A percentile compares a stretch with the other conserved stretches of the same genome.
Conservation (phyloP, 2,329 filamentous ascomycete genomes). For the Trichoderma sp. region DNA sequence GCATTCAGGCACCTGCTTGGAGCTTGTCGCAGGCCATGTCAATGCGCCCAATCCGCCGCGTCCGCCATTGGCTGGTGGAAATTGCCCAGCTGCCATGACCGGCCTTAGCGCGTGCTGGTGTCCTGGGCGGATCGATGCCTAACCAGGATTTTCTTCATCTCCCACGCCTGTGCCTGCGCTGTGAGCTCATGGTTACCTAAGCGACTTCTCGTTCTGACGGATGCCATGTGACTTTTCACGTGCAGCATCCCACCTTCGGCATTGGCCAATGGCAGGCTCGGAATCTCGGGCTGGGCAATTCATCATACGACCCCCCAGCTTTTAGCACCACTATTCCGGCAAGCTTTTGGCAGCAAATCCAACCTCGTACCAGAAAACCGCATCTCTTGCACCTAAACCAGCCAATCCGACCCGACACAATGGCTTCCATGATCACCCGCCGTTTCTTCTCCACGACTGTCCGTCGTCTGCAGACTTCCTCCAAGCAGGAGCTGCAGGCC, state of each 20-base stretch:
- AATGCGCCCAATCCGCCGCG: neutral
- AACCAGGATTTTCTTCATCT: constrained; percentile 2
- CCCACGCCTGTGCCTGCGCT: neutral
- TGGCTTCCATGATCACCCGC: constrained; percentile 60
- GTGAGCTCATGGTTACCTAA: constrained; percentile 20
- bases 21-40: neutral
- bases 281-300: constrained; percentile 22
- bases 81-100: constrained; percentile 10
- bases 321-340: constrained; percentile 14
- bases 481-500: constrained; percentile 54
- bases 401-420: constrained; percentile 40
- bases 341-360: constrained; percentile 27
- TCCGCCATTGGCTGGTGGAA: constrained; percentile 17
- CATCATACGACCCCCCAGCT: constrained; percentile 24
- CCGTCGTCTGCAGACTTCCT: constrained; percentile 52
- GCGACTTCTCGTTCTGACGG: neutral
- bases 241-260: constrained; percentile 31
- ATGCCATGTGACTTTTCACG: constrained; percentile 29
- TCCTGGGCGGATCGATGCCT: constrained; percentile 9
- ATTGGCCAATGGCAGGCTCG: constrained; percentile 36
- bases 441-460: constrained; percentile 57
- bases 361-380: constrained; percentile 27
- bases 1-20: neutral
- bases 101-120: constrained; percentile 3
- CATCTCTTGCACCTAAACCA: constrained; percentile 22